Conservation (phyloP, 768 basidiomycete species). For the Steccherinum ochraceum region DNA sequence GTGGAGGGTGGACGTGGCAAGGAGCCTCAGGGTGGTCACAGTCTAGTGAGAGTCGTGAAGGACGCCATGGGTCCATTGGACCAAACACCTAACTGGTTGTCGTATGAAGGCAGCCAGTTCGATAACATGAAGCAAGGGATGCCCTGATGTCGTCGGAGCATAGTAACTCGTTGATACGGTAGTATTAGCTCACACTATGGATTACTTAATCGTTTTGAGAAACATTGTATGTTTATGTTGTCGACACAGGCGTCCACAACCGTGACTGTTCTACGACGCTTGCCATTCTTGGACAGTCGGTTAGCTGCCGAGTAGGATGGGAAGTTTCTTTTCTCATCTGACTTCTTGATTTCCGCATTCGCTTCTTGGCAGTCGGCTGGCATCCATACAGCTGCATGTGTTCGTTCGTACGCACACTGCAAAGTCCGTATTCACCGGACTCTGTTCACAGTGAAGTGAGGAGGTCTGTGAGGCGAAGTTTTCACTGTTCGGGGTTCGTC, state of each 20-base stretch:
- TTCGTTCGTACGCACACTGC: no score
- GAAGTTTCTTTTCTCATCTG: no score
- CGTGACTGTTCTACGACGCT: not conserved
- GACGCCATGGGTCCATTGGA: slow-evolving; percentile 76
- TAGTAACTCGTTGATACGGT: not conserved
- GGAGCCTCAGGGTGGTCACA: slow-evolving; percentile 60
- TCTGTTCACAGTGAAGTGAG: no score
- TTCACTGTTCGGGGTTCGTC: no score
- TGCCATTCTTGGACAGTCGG: not conserved
- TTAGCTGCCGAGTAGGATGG: not conserved
- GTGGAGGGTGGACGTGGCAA: slow-evolving; percentile 76
- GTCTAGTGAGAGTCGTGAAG: slow-evolving; percentile 70
- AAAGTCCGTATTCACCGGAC: no score
- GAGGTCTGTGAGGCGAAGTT: no score
- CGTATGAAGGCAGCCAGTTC: slow-evolving; percentile 70
- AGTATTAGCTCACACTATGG: no score
- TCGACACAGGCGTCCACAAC: not conserved
- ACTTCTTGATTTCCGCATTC: no score
- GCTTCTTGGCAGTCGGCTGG: no score
- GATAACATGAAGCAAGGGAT: slow-evolving; percentile 76
- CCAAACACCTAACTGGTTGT: slow-evolving; percentile 71
- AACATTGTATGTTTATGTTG: no score
- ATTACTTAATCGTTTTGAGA: no score
- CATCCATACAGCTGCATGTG: no score
- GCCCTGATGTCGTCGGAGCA: slow-evolving; percentile 20